Evolutionary conservation across 2,329 filamentous ascomycete species (phyloP).

Genomic region (Hirsutella minnesotensis): DNA sequence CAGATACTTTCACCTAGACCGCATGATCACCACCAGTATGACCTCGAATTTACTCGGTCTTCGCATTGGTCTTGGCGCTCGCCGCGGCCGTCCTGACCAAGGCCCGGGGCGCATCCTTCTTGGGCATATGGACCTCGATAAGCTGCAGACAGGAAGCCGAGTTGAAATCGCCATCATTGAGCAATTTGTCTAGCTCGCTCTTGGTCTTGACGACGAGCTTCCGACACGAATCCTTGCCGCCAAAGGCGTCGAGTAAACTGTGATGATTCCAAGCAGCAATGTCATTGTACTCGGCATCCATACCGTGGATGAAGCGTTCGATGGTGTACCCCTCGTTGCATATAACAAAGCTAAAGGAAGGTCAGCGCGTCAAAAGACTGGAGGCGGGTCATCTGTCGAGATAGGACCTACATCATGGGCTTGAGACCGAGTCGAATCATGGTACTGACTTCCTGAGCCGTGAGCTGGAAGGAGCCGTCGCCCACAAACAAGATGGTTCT

Average conservation of each 20-base stretch:
- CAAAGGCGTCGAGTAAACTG: slow-evolving; percentile 56
- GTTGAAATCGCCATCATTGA: slow-evolving; percentile 53
- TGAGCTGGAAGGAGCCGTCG: slow-evolving; percentile 78
- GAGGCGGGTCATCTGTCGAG: neutral
- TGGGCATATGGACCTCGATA: slow-evolving; percentile 73
- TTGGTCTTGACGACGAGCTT: slow-evolving; percentile 60
- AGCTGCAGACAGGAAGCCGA: slow-evolving; percentile 47
- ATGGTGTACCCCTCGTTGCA: slow-evolving; percentile 87
- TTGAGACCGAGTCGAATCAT: slow-evolving; percentile 67
- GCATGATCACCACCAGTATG: too few relatives aligned
- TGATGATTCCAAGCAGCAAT: slow-evolving; percentile 65
- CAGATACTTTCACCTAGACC: too few relatives aligned
- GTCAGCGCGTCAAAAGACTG: neutral
- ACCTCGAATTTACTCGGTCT: slow-evolving; percentile 5
- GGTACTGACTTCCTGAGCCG: slow-evolving; percentile 71
- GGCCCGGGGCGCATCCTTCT: slow-evolving; percentile 62
- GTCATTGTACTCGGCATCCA: slow-evolving; percentile 71
- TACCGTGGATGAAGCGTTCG: slow-evolving; percentile 78
- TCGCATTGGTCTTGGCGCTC: slow-evolving; percentile 56
- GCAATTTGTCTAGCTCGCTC: slow-evolving; percentile 52
- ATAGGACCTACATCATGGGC: slow-evolving; percentile 55
- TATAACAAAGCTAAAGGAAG: slow-evolving; percentile 54
- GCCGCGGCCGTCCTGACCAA: slow-evolving; percentile 60
- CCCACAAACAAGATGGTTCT: slow-evolving; percentile 80
- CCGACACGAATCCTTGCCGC: slow-evolving; percentile 45